Percentiles rank a stretch among this genome's conserved stretches.
phyloP scores from a whole-genome alignment of 2,329 filamentous ascomycete genomes.

The Paracorniculantispora psalliotae region DNA sequence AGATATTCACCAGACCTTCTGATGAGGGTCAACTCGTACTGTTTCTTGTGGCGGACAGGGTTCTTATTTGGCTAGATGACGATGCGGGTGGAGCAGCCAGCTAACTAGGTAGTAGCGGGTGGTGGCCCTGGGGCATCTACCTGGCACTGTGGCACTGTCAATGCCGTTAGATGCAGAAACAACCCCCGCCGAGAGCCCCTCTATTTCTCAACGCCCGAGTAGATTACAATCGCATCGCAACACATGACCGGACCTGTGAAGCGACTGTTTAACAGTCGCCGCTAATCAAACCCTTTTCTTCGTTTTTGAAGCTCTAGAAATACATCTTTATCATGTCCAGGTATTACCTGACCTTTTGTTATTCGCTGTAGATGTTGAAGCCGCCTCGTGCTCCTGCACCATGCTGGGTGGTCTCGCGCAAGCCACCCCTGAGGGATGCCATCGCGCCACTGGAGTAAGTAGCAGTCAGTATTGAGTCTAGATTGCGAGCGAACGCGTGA shows the following conservation, averaged over 20 bases:
- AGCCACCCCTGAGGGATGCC: constrained; percentile 29
- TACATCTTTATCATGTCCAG: constrained; percentile 18
- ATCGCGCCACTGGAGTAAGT: constrained; percentile 19
- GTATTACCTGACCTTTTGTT: constrained; percentile 16
- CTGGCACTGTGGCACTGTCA: not conserved
- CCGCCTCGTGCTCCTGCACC: constrained; percentile 27
- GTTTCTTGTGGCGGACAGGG: not conserved
- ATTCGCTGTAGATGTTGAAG: constrained; percentile 24
- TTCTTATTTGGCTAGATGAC: not conserved
- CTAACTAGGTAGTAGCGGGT: not conserved
- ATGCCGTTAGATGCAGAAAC: not conserved
- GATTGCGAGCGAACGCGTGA: not conserved
- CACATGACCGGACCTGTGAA: not conserved
- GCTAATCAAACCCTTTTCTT: not conserved
- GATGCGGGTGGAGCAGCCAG: not conserved
- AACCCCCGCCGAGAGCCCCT: not conserved
- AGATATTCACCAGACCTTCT: not conserved
- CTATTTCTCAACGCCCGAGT: not conserved
- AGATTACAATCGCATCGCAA: not conserved
- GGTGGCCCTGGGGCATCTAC: not conserved
- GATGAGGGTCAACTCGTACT: not conserved
- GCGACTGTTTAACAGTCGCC: not conserved
- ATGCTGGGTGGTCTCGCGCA: constrained; percentile 27
- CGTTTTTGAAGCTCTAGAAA: not conserved
- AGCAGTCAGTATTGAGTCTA: not conserved